Evolutionary conservation across 1,284 basidiomycete species (phyloP), one percentile per base, ranked within the genome.

Genomic region (Tremellales sp.): DNA sequence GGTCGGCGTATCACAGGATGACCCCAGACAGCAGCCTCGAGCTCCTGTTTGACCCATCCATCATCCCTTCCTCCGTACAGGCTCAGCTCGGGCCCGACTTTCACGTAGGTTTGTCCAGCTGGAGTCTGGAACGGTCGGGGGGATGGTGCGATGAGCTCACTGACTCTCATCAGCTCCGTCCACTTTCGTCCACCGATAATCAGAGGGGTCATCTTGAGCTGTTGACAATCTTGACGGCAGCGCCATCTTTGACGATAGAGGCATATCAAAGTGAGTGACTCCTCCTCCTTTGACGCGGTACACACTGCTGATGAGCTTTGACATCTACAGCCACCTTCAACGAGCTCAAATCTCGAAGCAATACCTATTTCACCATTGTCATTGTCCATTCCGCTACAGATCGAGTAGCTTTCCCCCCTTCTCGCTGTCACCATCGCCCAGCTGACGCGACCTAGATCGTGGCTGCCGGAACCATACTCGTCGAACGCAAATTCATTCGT

Each of bases 401-500:
- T 75, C 74, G 77, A 51, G 65, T 64, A 29, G 33, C 52, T 53
- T 14, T 7, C 16, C 18, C 7, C 1, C 9, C 9, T n/a, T 8
- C 26, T 16, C 27, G 10, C 31, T 39, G 14, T 25, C 24, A 12
- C 24, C 27, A 3, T 26, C 6, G 22, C 33, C 12, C 44, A 29
- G 35, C 1, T 33, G 27, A 13, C 34, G 40, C 9, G 28, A 48
- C 87, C 21, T 26, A 70, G 59, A 83, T 98, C 66, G 86, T 95
- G 24, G 92, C 80, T 18, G 82, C 85, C 31, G 94, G 93, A 13
- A 82, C 83, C 4, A 76, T 95, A 43, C 83, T 97, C 65, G 70
- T 97, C 52, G 94, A 97, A 74, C 85, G 84, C 76, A 97, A 98
- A 77, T 97, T 97, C 77, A 75, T 92, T 19, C 80, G 91, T 21